Conservation (phyloP, 2,329 filamentous ascomycete genomes). For the Pseudopithomyces maydicus region DNA sequence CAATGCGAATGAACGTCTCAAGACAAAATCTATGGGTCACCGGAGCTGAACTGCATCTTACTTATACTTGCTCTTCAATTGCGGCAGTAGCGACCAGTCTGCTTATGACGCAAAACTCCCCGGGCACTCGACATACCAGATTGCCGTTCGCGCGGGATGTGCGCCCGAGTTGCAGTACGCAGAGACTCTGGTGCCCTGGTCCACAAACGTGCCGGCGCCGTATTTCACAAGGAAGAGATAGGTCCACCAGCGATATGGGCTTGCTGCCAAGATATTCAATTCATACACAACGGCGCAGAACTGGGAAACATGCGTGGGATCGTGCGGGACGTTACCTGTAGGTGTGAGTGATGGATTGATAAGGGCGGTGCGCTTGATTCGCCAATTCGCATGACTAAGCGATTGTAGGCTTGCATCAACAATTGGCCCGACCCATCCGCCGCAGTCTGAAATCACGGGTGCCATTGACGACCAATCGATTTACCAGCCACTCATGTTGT, state of each 20-base stretch:
- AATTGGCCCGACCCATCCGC: too few relatives aligned
- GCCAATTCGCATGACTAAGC: slow-evolving; percentile 26
- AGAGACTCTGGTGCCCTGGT: not conserved
- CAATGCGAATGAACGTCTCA: slow-evolving; percentile 15
- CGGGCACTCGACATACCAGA: not conserved
- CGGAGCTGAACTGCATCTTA: slow-evolving; percentile 21
- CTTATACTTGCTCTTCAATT: slow-evolving; percentile 43
- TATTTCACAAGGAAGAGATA: slow-evolving; percentile 11
- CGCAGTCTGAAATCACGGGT: too few relatives aligned
- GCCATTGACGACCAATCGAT: too few relatives aligned
- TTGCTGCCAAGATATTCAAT: slow-evolving; percentile 8
- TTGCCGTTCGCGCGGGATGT: slow-evolving; percentile 34
- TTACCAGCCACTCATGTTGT: not conserved
- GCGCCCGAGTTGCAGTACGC: not conserved
- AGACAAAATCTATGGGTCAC: slow-evolving; percentile 2
- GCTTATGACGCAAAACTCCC: slow-evolving; percentile 33
- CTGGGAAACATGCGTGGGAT: slow-evolving; percentile 9
- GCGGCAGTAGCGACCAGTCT: slow-evolving; percentile 19
- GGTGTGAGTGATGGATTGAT: slow-evolving; percentile 40
- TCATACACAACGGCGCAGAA: slow-evolving; percentile 3
- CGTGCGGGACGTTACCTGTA: slow-evolving; percentile 27
- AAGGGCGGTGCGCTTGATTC: slow-evolving; percentile 38
- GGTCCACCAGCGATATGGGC: slow-evolving; percentile 6
- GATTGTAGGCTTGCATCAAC: not conserved
- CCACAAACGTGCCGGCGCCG: slow-evolving; percentile 6